phyloP scores from a whole-genome alignment of 108 stramenopile genomes.

The Nitzschia inconspicua region DNA sequence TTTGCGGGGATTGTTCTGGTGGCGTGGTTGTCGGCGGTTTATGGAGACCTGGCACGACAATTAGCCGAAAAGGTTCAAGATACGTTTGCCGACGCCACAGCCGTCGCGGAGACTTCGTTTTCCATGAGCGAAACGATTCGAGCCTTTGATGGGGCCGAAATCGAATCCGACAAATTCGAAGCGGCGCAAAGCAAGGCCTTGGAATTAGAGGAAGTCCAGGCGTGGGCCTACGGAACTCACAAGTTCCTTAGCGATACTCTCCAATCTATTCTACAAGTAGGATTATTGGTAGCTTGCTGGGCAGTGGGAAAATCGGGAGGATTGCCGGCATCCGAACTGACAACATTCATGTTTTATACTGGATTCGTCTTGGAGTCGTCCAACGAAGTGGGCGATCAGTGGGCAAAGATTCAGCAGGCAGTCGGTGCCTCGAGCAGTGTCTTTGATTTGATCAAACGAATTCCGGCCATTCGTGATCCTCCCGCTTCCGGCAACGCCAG shows the following conservation, averaged over 20 bases:
- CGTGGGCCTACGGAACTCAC: constrained; percentile 81
- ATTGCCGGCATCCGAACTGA: constrained; percentile 59
- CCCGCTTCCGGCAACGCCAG: background rate
- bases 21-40: constrained; percentile 58
- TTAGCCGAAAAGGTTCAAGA: constrained; percentile 73
- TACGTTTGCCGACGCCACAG: constrained; percentile 73
- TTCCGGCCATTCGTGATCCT: constrained; percentile 70
- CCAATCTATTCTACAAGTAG: constrained; percentile 55
- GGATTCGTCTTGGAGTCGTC: constrained; percentile 79
- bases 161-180: constrained; percentile 72
- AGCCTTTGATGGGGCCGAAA: constrained; percentile 72
- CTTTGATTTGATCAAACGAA: constrained; percentile 73
- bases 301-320: constrained; percentile 53
- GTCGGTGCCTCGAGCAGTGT: constrained; percentile 80
- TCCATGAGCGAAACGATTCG: constrained; percentile 83
- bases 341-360: constrained; percentile 81
- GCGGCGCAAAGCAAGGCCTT: constrained; percentile 66
- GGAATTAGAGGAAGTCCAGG: constrained; percentile 80
- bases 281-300: constrained; percentile 69
- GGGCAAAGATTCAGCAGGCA: constrained; percentile 83
- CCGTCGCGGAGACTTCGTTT: constrained; percentile 83
- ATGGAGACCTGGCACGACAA: constrained; percentile 71
- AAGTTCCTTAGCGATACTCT: constrained; percentile 79
- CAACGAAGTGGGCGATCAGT: constrained; percentile 86
- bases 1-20: constrained; percentile 73